Evolutionary conservation across 2,329 filamentous ascomycete genomes (phyloP).

Genomic region (Elsinoe perseae): DNA sequence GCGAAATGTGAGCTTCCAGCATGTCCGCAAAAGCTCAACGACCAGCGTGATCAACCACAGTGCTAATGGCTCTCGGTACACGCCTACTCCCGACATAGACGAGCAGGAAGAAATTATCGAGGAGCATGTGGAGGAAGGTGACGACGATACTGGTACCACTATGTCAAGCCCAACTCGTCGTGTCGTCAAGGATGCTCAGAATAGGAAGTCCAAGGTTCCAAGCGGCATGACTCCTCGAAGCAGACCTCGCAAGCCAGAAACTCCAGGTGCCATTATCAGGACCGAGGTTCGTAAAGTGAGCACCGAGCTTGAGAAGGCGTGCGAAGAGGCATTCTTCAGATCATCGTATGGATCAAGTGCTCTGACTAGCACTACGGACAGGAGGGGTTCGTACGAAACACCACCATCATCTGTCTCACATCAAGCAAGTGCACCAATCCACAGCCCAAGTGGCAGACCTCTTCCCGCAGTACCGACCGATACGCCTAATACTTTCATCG

Average conservation of each 20-base stretch:
- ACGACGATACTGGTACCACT: conserved; percentile 19
- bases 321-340: conserved; percentile 85
- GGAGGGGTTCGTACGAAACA: conserved; percentile 39
- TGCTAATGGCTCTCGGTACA: conserved; percentile 22
- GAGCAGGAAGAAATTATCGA: conserved; percentile 19
- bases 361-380: conserved; percentile 32
- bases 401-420: conserved; percentile 44
- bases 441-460: conserved; percentile 26
- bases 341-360: conserved; percentile 49
- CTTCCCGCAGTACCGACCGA: conserved; percentile 39
- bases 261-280: conserved; percentile 49
- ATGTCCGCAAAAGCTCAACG: conserved; percentile 42
- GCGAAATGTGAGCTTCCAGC: conserved; percentile 56
- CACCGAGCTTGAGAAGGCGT: conserved; percentile 76
- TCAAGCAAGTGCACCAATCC: conserved; percentile 20
- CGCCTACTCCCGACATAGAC: conserved; percentile 15
- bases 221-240: conserved; percentile 26
- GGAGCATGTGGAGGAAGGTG: conserved; percentile 18
- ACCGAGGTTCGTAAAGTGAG: conserved; percentile 81
- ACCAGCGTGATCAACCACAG: conserved; percentile 33
- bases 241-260: conserved; percentile 33
- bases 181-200: conserved; percentile 26
- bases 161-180: conserved; percentile 27
- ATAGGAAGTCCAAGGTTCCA: conserved; percentile 29
- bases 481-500: conserved; percentile 45